Evolutionary conservation across 2,329 filamentous ascomycete genomes (phyloP).

Genomic region (Pleurostoma richardsiae): DNA sequence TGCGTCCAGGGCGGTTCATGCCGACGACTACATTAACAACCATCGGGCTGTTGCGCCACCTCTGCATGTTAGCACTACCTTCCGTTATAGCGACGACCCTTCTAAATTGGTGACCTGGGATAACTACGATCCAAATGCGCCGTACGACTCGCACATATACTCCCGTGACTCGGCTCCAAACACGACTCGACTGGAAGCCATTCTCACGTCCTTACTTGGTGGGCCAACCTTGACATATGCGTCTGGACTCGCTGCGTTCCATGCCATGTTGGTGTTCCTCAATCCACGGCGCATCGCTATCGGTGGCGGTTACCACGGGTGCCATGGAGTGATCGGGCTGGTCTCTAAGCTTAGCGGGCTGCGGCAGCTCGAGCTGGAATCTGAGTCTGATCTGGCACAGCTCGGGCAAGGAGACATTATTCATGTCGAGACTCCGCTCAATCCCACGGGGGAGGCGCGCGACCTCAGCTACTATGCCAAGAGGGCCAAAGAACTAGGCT

Average conservation of each 20-base stretch:
- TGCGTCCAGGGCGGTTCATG: constrained; percentile 73
- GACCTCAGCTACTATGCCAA: constrained; percentile 67
- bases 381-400: constrained; percentile 37
- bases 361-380: constrained; percentile 63
- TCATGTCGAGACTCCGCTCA: constrained; percentile 89
- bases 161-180: constrained; percentile 77
- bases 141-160: constrained; percentile 69
- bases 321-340: constrained; percentile 76
- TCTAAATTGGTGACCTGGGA: constrained; percentile 49
- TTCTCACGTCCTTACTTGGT: constrained; percentile 69
- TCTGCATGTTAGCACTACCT: constrained; percentile 88
- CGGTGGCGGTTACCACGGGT: constrained; percentile 85
- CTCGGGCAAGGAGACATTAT: constrained; percentile 77
- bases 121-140: constrained; percentile 46
- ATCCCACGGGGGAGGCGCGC: constrained; percentile 79
- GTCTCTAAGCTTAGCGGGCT: constrained; percentile 73
- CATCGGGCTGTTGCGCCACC: constrained; percentile 81
- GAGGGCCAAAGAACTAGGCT: constrained; percentile 67
- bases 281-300: constrained; percentile 82
- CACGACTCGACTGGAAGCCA: constrained; percentile 76
- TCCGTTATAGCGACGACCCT: constrained; percentile 72
- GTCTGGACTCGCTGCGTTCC: constrained; percentile 83
- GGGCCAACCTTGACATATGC: constrained; percentile 71
- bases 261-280: constrained; percentile 77
- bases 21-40: constrained; percentile 70